Percentiles rank a stretch among this genome's conserved stretches.
phyloP scores from a whole-genome alignment of 345 rosid genomes.

The Salix udensis region DNA sequence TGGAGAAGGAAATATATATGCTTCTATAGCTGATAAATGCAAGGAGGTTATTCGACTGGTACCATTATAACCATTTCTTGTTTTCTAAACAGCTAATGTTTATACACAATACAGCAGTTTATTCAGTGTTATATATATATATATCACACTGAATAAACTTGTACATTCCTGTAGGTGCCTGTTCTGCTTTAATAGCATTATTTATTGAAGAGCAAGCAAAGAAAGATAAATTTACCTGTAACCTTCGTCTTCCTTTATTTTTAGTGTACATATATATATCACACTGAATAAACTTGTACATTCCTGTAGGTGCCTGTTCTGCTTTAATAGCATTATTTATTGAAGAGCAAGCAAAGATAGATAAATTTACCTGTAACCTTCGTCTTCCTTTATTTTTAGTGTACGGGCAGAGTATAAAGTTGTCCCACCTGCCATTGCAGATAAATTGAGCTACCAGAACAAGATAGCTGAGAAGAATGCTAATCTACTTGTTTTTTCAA shows the following conservation, averaged over 20 bases:
- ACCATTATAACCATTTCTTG: not conserved
- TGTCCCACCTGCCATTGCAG: slow-evolving; percentile 58
- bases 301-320: not conserved
- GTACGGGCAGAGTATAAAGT: slow-evolving; percentile 74
- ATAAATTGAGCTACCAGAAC: not conserved
- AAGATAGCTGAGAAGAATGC: slow-evolving; percentile 9
- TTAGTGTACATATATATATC: slow-evolving; percentile 66
- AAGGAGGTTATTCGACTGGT: not conserved
- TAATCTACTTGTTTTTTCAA: not conserved
- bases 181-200: not conserved
- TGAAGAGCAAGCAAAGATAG: not conserved
- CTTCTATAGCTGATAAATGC: not conserved
- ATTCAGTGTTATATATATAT: no score
- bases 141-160: no score
- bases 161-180: not conserved
- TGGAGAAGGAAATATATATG: not conserved
- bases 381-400: slow-evolving; percentile 87
- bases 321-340: not conserved
- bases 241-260: slow-evolving; percentile 24
- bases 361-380: slow-evolving; percentile 60
- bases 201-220: slow-evolving; percentile 1
- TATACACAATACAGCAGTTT: no score
- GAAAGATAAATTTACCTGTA: slow-evolving; percentile 46
- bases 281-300: slow-evolving; percentile 1
- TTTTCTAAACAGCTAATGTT: not conserved